Base-by-base conservation (phyloP, 768 basidiomycete species). In the Agrocybe pediades region DNA sequence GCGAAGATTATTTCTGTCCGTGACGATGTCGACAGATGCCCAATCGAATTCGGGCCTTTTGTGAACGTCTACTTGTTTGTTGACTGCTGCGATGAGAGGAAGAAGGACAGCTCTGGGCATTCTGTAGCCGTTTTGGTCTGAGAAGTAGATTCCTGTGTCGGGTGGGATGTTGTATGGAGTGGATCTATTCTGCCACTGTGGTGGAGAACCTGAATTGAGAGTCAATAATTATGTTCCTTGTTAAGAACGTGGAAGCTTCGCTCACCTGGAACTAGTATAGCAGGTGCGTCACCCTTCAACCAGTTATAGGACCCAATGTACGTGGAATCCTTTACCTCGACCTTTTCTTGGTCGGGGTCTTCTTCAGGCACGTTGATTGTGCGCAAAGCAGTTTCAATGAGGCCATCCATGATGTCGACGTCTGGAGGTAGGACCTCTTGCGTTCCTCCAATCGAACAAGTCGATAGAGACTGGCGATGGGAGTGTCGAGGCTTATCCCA, bases 1-100 rank as follows among this genome's bases (percentile, higher is more conserved):
- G 21, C 87, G 77, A 16, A 90, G 69, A 21, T 73, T 74, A 60
- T 88, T 90, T 24, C 89, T 77, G 61, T 89, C 87, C 0, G 86
- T 83, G 55, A 90, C 70, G 46, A 78, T 66, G 46, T 79, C 75
- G 40, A 82, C 69, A 3, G 65, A 61, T 4, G 71, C 33, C 78
- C 78, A 79, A 54, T 79, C 68, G 46, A 78, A 76, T 21, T 63
- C 53, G 15, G 64, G 39, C 36, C 60, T 53, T 15, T 65, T 64
- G 16, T 81, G 73, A 7, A 62, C 59, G 39, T 68, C 65, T 13
- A 55, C 58, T 23, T 67, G 65, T 20, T 69, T 69, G 59, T 86
- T 83, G 20, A 84, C 80, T 2, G 88, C 83, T 20, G 71, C 75
- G 46, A 90, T 72, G 56, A 89, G 71, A 9, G 89, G 86, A 2